These are phyloP conservation scores for Sporisorium iseilematis-ciliati DNA, from an alignment of 1,284 basidiomycete species.

Conservation along the genomic window DNA sequence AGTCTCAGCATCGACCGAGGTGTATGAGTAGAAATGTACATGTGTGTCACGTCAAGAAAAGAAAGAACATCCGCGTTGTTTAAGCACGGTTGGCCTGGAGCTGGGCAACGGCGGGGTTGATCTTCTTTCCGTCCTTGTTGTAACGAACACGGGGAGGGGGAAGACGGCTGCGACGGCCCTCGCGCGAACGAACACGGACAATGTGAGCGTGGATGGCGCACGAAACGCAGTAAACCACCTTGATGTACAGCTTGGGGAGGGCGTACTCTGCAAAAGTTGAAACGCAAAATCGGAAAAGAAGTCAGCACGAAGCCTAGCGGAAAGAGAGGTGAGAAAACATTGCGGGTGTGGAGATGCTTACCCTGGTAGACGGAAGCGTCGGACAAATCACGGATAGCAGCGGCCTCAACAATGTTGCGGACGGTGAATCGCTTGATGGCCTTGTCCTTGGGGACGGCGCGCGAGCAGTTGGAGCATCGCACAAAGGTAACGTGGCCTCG, in stretches of 20 bases:
- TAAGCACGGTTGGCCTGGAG: constrained; percentile 51
- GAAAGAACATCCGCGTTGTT: constrained; percentile 6
- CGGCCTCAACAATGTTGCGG: constrained; percentile 99
- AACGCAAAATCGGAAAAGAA: background rate
- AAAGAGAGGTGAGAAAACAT: background rate
- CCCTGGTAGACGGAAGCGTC: constrained; percentile 90
- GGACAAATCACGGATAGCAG: constrained; percentile 95
- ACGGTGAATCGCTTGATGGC: constrained; percentile 99
- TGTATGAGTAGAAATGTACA: constrained; percentile 19
- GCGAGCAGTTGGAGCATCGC: constrained; percentile 97
- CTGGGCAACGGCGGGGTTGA: constrained; percentile 66
- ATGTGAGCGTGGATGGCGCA: constrained; percentile 99
- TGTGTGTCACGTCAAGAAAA: constrained; percentile 5
- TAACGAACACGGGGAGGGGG: constrained; percentile 95
- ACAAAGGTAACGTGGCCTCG: constrained; percentile 94
- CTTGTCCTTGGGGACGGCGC: constrained; percentile 78
- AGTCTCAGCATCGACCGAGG: background rate
- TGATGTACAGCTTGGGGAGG: constrained; percentile 98
- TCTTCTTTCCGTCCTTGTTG: constrained; percentile 91
- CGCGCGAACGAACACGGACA: constrained; percentile 68
- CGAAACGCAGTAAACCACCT: constrained; percentile 98
- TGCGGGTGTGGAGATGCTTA: background rate
- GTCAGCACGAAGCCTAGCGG: background rate
- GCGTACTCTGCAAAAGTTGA: constrained; percentile 78
- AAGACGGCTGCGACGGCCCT: constrained; percentile 66